Base-by-base conservation (phyloP, 805 yeast species). In the Pichia membranifaciens region DNA sequence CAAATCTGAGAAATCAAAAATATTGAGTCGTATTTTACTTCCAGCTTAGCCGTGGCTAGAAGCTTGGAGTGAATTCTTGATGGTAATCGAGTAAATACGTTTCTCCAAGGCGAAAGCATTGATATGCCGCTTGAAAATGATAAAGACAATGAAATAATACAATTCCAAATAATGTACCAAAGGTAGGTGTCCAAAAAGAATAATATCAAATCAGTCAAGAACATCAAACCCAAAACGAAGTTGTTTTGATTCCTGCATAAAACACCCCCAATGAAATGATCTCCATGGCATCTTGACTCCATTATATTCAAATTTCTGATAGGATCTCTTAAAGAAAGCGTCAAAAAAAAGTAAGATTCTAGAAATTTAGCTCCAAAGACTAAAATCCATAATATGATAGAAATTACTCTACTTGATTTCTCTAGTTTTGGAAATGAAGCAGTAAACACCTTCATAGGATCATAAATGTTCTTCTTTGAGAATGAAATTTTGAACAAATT, bases 81-180 rank as follows among this genome's bases (percentile, higher is more conserved):
- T 1, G 82, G 82, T 8, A 77, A 58, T 33, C 78, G 59, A 9
- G 76, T 69, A 57, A 73, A 76, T 7, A 76, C 70, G 57, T 76
- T 76, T 56, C 78, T 69, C 82, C 82, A 76, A 1, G 81, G 82
- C 5, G 82, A 74, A 64, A 79, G 64, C 20, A 76, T 70, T 2
- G 81, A 75, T 22, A 75, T 71, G 2, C 82, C 82, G 53, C 74
- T 70, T 44, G 71, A 69, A 54, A 75, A 72, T 1, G 81, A 74
- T 16, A 77, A 57, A 13, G 70, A 62, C 12, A 76, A 68, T 1
- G 81, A 76, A 47, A 75, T 71, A 0, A 72, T 52, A 17, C 81
- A 73, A 47, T 75, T 77, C 75, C 80, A 76, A 7, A 77, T 69
- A 43, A 77, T 74, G 50, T 77, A 77, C 82, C 82, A 77, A 16